Evolutionary conservation across 73 alveolate species (phyloP).

Genomic region (Urostyla sp.): DNA sequence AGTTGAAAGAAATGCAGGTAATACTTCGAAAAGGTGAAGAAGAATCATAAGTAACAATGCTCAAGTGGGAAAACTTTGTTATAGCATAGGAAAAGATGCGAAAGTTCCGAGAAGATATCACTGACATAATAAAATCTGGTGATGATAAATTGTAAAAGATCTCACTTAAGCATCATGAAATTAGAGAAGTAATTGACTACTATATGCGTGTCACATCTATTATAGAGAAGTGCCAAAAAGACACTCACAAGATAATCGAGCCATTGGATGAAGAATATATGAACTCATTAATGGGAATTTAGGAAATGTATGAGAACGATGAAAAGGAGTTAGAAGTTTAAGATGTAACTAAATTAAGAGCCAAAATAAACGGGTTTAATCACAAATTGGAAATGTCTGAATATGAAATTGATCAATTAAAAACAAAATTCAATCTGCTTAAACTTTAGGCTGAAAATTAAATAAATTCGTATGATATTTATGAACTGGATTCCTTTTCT

Average conservation of each 20-base stretch:
- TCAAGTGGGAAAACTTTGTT: constrained; percentile 44
- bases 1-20: background rate
- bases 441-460: constrained; percentile 7
- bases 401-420: background rate
- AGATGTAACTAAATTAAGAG: background rate
- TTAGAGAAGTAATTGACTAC: background rate
- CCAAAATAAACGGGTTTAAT: background rate
- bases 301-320: constrained; percentile 16
- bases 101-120: constrained; percentile 16
- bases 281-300: no score
- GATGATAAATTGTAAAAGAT: background rate
- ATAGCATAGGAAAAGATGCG: constrained; percentile 27
- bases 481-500: constrained; percentile 16
- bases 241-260: no score
- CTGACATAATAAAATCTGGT: background rate
- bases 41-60: constrained; percentile 12
- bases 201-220: background rate
- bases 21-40: constrained; percentile 23
- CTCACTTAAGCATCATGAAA: no score
- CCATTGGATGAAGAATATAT: no score
- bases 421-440: background rate
- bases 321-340: constrained; percentile 17
- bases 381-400: background rate
- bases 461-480: constrained; percentile 16
- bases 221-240: background rate